Conservation (phyloP, 148 eudicot species). For the Pharnaceum exiguum region DNA sequence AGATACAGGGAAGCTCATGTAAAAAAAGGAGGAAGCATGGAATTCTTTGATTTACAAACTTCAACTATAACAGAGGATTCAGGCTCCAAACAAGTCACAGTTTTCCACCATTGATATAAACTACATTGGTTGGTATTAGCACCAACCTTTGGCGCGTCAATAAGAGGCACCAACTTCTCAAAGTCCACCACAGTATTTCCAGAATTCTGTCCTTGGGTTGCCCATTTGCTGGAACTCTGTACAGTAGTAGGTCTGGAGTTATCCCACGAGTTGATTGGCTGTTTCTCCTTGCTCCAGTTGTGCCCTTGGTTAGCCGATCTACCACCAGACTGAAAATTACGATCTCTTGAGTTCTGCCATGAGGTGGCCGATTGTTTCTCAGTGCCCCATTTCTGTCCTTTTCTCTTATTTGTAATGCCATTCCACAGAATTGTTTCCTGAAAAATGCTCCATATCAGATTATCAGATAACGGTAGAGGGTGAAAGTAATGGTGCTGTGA, state of each 20-base stretch:
- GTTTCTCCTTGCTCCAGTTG: too few relatives aligned
- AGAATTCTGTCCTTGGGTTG: background rate
- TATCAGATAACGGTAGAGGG: too few relatives aligned
- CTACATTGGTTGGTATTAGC: background rate
- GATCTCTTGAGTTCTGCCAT: constrained; percentile 32
- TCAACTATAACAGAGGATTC: too few relatives aligned
- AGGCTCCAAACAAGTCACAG: background rate
- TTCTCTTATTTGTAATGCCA: constrained; percentile 55
- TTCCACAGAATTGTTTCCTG: constrained; percentile 50
- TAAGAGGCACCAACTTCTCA: constrained; percentile 63
- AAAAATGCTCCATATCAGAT: constrained; percentile 16
- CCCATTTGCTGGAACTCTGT: constrained; percentile 5
- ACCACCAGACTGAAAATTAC: constrained; percentile 10
- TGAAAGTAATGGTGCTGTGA: too few relatives aligned
- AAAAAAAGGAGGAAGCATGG: background rate
- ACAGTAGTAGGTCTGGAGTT: constrained; percentile 18
- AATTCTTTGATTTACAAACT: background rate
- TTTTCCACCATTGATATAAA: background rate
- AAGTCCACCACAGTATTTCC: constrained; percentile 39
- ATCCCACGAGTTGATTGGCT: constrained; percentile 13
- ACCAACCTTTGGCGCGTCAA: constrained; percentile 58
- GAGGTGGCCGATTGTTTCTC: constrained; percentile 32
- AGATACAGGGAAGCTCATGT: constrained; percentile 10
- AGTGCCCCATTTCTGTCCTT: constrained; percentile 63
- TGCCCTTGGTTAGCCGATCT: too few relatives aligned